phyloP scores from a whole-genome alignment of 2,329 filamentous ascomycete genomes.

The Fusarium nelsonii region DNA sequence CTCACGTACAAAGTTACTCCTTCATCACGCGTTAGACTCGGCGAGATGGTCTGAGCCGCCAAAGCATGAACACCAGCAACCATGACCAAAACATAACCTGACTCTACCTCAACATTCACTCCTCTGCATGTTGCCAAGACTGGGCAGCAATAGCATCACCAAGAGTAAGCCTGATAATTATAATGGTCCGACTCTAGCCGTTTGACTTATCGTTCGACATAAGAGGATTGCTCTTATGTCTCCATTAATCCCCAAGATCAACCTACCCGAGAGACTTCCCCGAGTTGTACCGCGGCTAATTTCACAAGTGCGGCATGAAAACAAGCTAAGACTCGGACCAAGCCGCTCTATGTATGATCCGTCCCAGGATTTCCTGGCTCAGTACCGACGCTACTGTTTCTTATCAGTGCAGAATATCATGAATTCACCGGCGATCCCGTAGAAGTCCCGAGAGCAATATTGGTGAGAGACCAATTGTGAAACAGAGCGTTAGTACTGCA shows the following conservation, averaged over 20 bases:
- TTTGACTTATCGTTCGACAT: neutral
- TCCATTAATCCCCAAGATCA: neutral
- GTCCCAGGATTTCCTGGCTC: neutral
- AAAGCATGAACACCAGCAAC: neutral
- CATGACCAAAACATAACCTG: neutral
- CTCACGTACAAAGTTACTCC: neutral
- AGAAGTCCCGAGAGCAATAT: neutral
- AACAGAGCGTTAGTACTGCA: neutral
- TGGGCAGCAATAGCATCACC: constrained; percentile 1
- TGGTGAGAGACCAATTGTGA: neutral
- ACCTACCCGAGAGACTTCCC: neutral
- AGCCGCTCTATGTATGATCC: neutral
- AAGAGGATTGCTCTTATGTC: neutral
- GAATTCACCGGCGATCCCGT: neutral
- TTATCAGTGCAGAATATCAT: neutral
- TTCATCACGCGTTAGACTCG: neutral
- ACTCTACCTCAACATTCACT: neutral
- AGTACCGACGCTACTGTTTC: neutral
- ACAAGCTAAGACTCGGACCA: neutral
- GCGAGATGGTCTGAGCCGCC: neutral
- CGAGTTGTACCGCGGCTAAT: neutral
- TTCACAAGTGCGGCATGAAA: neutral
- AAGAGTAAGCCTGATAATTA: neutral
- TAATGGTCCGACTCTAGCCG: neutral
- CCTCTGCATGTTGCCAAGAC: neutral